phyloP scores from a whole-genome alignment of 768 basidiomycete genomes.

The Lepiota venenata region DNA sequence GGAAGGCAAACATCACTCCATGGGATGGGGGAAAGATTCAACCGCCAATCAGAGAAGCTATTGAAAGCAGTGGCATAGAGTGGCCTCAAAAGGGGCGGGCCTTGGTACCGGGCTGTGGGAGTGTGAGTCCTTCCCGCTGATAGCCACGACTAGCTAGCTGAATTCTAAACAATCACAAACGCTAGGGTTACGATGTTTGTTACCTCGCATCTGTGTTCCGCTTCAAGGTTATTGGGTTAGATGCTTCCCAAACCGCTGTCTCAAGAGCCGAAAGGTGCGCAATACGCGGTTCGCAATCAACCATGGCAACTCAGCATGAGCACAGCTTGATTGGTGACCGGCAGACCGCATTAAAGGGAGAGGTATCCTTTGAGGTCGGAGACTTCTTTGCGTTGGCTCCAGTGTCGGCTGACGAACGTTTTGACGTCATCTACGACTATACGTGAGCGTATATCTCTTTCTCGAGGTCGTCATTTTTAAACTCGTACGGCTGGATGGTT shows the following conservation, averaged over 20 bases:
- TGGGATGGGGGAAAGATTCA: slow-evolving; percentile 61
- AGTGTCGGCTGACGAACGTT: slow-evolving; percentile 30
- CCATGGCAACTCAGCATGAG: too few species aligned
- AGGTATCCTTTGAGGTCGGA: slow-evolving; percentile 32
- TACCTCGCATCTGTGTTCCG: slow-evolving; percentile 49
- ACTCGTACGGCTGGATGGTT: background rate
- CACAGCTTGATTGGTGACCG: background rate
- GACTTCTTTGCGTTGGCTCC: slow-evolving; percentile 53
- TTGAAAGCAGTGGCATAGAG: slow-evolving; percentile 41
- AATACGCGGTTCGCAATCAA: too few species aligned
- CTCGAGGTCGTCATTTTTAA: background rate
- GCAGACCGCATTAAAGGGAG: slow-evolving; percentile 12
- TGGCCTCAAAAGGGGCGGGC: slow-evolving; percentile 34
- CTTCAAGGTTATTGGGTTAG: slow-evolving; percentile 47
- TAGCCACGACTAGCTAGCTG: too few species aligned
- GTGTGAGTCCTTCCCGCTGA: slow-evolving; percentile 20
- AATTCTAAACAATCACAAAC: background rate
- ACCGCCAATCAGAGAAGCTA: slow-evolving; percentile 49
- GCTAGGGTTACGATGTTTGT: slow-evolving; percentile 58
- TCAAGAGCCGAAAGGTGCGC: slow-evolving; percentile 40
- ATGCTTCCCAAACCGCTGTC: slow-evolving; percentile 55
- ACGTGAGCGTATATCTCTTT: slow-evolving; percentile 34
- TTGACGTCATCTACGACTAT: slow-evolving; percentile 63
- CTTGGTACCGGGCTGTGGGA: slow-evolving; percentile 47
- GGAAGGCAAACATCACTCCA: slow-evolving; percentile 51